phyloP scores from a whole-genome alignment of 75 land plant genomes.

The Cupressus sempervirens region DNA sequence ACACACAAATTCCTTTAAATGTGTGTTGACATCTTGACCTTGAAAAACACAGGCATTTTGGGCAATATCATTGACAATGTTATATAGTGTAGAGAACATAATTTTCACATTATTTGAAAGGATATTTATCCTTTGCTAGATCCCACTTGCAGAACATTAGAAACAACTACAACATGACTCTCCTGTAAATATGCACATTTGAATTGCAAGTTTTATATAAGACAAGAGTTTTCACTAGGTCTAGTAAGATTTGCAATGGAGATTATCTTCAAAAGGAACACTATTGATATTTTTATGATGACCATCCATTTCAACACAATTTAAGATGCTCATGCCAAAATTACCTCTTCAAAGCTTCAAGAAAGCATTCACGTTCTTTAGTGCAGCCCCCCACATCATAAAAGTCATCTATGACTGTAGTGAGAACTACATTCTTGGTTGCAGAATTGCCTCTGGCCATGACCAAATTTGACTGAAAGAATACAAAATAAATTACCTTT shows the following conservation, averaged over 20 bases:
- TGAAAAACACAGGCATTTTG: slow-evolving; percentile 44
- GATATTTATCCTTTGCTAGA: slow-evolving; percentile 14
- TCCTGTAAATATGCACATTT: neutral
- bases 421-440: slow-evolving; percentile 64
- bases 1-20: slow-evolving; percentile 65
- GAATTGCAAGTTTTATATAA: neutral
- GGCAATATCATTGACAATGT: slow-evolving; percentile 53
- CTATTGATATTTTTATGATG: neutral
- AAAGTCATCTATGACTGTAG: slow-evolving; percentile 84
- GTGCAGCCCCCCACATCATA: slow-evolving; percentile 69
- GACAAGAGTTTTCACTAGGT: neutral
- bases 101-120: slow-evolving; percentile 49
- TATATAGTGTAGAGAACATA: slow-evolving; percentile 59
- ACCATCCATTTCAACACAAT: neutral
- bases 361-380: slow-evolving; percentile 54
- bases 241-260: neutral
- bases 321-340: neutral
- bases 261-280: neutral
- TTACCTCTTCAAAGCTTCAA: slow-evolving; percentile 58
- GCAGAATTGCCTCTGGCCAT: no score
- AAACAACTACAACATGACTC: neutral
- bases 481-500: no score
- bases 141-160: slow-evolving; percentile 56
- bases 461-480: no score
- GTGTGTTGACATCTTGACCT: slow-evolving; percentile 45